Evolutionary conservation across 345 rosid genomes (phyloP).

Genomic region (Eucalyptus cloeziana): DNA sequence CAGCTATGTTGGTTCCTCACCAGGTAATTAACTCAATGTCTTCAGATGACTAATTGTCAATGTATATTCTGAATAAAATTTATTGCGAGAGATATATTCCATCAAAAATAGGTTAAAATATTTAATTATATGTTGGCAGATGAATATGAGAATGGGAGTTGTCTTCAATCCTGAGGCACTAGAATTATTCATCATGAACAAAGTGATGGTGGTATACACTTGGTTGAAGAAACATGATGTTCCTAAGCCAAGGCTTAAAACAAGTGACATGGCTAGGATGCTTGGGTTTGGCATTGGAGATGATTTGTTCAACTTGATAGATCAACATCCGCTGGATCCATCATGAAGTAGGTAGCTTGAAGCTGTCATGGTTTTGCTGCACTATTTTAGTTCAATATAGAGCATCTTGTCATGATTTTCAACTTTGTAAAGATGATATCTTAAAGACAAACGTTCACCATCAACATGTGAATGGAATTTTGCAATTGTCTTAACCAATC

Average conservation of each 20-base stretch:
- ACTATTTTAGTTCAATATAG: background rate
- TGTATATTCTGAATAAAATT: background rate
- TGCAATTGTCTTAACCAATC: background rate
- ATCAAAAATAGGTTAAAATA: background rate
- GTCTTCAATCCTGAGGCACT: slow-evolving; percentile 87
- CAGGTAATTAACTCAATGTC: slow-evolving; percentile 22
- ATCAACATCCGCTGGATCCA: slow-evolving; percentile 1
- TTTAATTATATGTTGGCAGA: slow-evolving; percentile 18
- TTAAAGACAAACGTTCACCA: background rate
- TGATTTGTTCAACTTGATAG: slow-evolving; percentile 54
- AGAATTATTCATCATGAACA: slow-evolving; percentile 69
- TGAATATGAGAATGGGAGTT: slow-evolving; percentile 79
- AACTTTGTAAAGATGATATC: background rate
- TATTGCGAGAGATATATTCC: background rate
- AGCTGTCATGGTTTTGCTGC: background rate
- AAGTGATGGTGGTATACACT: slow-evolving; percentile 51
- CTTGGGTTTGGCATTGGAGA: slow-evolving; percentile 80
- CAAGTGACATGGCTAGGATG: slow-evolving; percentile 84
- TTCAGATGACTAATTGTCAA: background rate
- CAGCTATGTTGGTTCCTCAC: slow-evolving; percentile 84
- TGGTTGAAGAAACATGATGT: slow-evolving; percentile 57
- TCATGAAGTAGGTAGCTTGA: background rate
- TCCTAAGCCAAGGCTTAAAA: slow-evolving; percentile 61
- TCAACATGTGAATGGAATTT: background rate
- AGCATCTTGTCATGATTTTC: background rate